Evolutionary conservation across 2,329 filamentous ascomycete species (phyloP).

Genomic region (Aspergillus sp.): DNA sequence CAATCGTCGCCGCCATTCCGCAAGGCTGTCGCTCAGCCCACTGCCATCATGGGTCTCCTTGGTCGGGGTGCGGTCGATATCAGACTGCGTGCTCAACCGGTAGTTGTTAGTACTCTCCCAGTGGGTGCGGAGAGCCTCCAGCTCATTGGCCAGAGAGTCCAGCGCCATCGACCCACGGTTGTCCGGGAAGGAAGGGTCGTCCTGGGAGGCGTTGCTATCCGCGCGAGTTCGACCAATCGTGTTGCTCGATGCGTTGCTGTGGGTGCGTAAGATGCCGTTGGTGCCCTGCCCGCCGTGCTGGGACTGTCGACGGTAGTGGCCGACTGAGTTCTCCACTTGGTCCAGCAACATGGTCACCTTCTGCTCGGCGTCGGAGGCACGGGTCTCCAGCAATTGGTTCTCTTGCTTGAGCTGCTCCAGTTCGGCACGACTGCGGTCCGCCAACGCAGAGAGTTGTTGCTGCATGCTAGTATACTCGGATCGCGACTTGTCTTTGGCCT

Average conservation of each 20-base stretch:
- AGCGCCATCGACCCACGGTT: slow-evolving; percentile 64
- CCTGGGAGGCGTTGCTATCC: slow-evolving; percentile 38
- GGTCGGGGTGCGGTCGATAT: slow-evolving; percentile 62
- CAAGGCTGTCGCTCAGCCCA: slow-evolving; percentile 61
- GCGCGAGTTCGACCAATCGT: slow-evolving; percentile 34
- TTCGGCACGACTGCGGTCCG: slow-evolving; percentile 56
- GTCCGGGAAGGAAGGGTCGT: slow-evolving; percentile 37
- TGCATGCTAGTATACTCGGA: slow-evolving; percentile 49
- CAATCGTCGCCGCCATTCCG: slow-evolving; percentile 72
- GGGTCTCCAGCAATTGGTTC: slow-evolving; percentile 71
- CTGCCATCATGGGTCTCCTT: slow-evolving; percentile 35
- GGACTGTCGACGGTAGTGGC: slow-evolving; percentile 80
- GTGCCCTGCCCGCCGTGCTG: slow-evolving; percentile 34
- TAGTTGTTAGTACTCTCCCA: slow-evolving; percentile 97
- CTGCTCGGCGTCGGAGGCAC: slow-evolving; percentile 81
- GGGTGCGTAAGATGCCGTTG: slow-evolving; percentile 42
- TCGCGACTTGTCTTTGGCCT: slow-evolving; percentile 63
- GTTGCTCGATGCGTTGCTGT: slow-evolving; percentile 50
- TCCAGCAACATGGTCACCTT: slow-evolving; percentile 90
- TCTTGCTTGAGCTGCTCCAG: slow-evolving; percentile 77
- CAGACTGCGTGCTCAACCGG: slow-evolving; percentile 79
- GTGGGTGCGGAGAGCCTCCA: slow-evolving; percentile 81
- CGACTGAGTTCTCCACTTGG: slow-evolving; percentile 88
- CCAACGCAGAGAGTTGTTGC: slow-evolving; percentile 51
- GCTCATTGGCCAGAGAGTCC: slow-evolving; percentile 83